Evolutionary conservation across 352 stramenopile species (phyloP).

Genomic region (Poterioochromonas sp.): DNA sequence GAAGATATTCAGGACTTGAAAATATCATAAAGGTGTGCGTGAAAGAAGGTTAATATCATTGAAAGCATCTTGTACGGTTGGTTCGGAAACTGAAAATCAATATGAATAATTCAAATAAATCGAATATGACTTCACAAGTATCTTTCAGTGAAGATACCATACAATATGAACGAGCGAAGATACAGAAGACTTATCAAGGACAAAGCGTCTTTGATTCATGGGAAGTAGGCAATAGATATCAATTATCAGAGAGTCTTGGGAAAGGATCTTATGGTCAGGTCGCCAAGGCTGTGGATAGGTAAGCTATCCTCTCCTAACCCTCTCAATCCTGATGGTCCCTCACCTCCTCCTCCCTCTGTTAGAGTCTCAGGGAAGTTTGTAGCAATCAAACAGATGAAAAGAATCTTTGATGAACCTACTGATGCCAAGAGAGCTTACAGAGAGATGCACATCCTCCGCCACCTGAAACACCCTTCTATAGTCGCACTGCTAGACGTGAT

Average conservation of each 20-base stretch:
- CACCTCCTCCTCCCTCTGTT: constrained; percentile 37
- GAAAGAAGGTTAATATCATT: too few relatives aligned
- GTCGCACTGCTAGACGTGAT: constrained; percentile 69
- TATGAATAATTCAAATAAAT: too few relatives aligned
- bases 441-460: constrained; percentile 66
- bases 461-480: constrained; percentile 43
- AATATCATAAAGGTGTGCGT: too few relatives aligned
- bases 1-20: too few relatives aligned
- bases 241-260: constrained; percentile 46
- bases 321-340: not conserved
- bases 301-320: not conserved
- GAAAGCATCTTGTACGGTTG: too few relatives aligned
- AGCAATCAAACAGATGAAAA: constrained; percentile 71
- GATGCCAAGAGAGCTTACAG: constrained; percentile 58
- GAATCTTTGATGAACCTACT: constrained; percentile 70
- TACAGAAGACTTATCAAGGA: too few relatives aligned
- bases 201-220: constrained; percentile 24
- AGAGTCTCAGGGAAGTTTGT: constrained; percentile 44
- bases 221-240: constrained; percentile 36
- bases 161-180: too few relatives aligned
- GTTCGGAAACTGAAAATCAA: too few relatives aligned
- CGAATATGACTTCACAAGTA: too few relatives aligned
- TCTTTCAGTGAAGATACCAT: too few relatives aligned
- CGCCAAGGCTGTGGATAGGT: constrained; percentile 61
- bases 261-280: constrained; percentile 73